Conservation (phyloP, 768 basidiomycete species). For the Hebeloma cylindrosporum region DNA sequence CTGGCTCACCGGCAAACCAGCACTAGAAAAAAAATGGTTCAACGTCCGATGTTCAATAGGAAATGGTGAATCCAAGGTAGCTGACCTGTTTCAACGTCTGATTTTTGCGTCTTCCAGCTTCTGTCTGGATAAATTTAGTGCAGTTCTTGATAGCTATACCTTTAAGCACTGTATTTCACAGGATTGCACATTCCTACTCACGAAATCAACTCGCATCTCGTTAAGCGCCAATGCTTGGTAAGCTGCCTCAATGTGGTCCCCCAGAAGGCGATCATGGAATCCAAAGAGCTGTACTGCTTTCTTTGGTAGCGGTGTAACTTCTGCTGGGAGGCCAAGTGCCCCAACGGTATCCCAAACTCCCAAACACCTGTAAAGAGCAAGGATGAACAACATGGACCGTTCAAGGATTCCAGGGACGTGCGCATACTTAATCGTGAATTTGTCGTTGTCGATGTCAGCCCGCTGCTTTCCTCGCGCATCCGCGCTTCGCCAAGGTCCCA, state of each 20-base stretch:
- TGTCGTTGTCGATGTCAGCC: slow-evolving; percentile 42
- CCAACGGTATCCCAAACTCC: slow-evolving; percentile 84
- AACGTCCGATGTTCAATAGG: not conserved
- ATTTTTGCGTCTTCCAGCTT: slow-evolving; percentile 47
- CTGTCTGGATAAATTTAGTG: slow-evolving; percentile 62
- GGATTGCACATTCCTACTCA: slow-evolving; percentile 31
- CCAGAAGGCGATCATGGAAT: slow-evolving; percentile 58
- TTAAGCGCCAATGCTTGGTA: slow-evolving; percentile 73
- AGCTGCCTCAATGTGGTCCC: slow-evolving; percentile 61
- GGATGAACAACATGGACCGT: not conserved
- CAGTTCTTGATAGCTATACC: slow-evolving; percentile 55
- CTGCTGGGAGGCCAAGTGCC: slow-evolving; percentile 67
- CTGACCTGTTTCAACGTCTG: slow-evolving; percentile 65
- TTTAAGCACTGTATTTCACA: not conserved
- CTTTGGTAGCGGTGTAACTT: slow-evolving; percentile 47
- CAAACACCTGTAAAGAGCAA: slow-evolving; percentile 46
- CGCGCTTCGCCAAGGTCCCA: slow-evolving; percentile 55
- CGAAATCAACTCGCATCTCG: slow-evolving; percentile 68
- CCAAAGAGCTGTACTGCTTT: slow-evolving; percentile 58
- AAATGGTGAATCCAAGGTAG: not conserved
- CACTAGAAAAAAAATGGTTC: slow-evolving; percentile 38
- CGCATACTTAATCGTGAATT: slow-evolving; percentile 63
- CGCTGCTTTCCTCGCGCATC: slow-evolving; percentile 54
- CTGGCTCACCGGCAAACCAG: slow-evolving; percentile 70
- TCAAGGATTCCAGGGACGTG: not conserved